Percentiles rank a stretch among this genome's conserved stretches.
Conservation (phyloP, 305 asterid genomes). For the Withania somnifera region DNA sequence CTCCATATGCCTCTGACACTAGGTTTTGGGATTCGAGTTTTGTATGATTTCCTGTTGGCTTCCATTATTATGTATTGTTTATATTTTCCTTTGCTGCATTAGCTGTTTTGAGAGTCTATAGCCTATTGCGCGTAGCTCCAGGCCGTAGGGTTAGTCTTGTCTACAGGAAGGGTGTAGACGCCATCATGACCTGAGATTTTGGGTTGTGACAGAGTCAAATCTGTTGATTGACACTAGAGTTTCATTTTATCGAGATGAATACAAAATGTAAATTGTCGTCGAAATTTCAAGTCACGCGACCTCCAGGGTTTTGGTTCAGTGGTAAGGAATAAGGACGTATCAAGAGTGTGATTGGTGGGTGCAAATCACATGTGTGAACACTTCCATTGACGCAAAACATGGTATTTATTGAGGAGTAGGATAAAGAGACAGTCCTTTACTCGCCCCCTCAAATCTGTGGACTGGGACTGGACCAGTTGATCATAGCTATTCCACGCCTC, state of each 20-base stretch:
- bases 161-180: too few relatives aligned
- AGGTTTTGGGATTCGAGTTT: too few relatives aligned
- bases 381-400: neutral
- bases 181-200: too few relatives aligned
- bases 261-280: neutral
- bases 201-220: too few relatives aligned
- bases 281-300: neutral
- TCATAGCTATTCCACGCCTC: neutral
- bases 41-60: too few relatives aligned
- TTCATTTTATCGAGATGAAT: neutral
- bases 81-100: too few relatives aligned
- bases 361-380: neutral
- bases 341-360: neutral
- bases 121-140: too few relatives aligned
- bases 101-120: too few relatives aligned
- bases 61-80: too few relatives aligned
- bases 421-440: neutral
- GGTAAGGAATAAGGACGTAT: neutral
- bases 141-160: too few relatives aligned
- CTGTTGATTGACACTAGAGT: neutral
- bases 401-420: neutral
- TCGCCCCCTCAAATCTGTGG: neutral
- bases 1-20: too few relatives aligned
- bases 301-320: neutral
- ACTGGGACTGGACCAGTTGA: neutral